Conservation (phyloP, 2,329 filamentous ascomycete genomes). For the Xylaria sp. region DNA sequence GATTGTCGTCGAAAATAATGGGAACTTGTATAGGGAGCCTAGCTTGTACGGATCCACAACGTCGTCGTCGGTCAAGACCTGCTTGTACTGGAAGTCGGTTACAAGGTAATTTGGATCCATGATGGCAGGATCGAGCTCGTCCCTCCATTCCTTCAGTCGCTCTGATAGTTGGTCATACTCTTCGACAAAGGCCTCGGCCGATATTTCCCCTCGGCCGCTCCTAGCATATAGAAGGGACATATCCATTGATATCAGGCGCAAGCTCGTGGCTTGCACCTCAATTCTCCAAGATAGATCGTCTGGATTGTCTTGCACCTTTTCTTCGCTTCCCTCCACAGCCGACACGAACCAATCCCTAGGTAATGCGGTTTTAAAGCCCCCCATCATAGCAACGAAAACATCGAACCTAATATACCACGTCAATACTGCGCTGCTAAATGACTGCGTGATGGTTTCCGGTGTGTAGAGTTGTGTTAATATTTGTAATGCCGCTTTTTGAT, state of each 20-base stretch:
- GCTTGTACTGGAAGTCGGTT: constrained; percentile 63
- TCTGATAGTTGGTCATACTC: constrained; percentile 63
- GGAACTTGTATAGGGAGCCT: constrained; percentile 71
- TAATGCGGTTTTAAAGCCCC: constrained; percentile 75
- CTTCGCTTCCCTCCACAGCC: constrained; percentile 66
- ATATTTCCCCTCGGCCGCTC: constrained; percentile 67
- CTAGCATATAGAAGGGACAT: constrained; percentile 79
- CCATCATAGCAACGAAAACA: constrained; percentile 81
- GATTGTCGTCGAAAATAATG: constrained; percentile 76
- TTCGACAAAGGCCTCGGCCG: constrained; percentile 65
- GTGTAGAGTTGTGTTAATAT: constrained; percentile 80
- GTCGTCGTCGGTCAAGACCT: constrained; percentile 61
- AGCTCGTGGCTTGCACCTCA: constrained; percentile 67
- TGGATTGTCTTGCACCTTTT: constrained; percentile 64
- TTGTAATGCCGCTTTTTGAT: constrained; percentile 86
- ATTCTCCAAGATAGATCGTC: constrained; percentile 69
- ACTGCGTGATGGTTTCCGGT: constrained; percentile 74
- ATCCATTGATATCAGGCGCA: constrained; percentile 78
- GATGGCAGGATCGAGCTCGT: constrained; percentile 65
- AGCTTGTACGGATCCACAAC: constrained; percentile 77
- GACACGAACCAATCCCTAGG: constrained; percentile 78
- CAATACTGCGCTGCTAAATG: constrained; percentile 73
- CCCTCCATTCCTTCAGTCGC: constrained; percentile 56
- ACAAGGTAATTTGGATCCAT: constrained; percentile 67
- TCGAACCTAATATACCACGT: constrained; percentile 94